Conservation (phyloP, 495 filamentous ascomycete species). For the Penicillium crystallinum region DNA sequence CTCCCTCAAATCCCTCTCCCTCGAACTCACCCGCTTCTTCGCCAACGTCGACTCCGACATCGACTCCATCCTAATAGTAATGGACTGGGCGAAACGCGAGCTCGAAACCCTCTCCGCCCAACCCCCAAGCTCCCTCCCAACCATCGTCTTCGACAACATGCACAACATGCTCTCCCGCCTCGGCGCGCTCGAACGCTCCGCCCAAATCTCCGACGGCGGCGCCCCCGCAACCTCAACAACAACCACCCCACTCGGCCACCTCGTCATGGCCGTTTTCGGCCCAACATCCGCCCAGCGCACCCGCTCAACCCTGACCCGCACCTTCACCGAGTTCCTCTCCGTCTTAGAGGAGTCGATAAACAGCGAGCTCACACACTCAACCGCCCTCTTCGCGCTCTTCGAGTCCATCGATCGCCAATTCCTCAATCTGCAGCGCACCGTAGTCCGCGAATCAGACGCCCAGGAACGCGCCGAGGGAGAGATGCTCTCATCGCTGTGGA, state of each 20-base stretch:
- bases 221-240: slow-evolving; percentile 27
- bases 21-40: slow-evolving; percentile 83
- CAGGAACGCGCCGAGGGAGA: slow-evolving; percentile 76
- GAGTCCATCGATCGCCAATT: slow-evolving; percentile 85
- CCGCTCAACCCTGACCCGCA: slow-evolving; percentile 71
- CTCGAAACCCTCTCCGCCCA: slow-evolving; percentile 51
- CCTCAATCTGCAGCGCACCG: slow-evolving; percentile 78
- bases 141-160: slow-evolving; percentile 69
- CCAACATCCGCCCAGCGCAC: slow-evolving; percentile 72
- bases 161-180: slow-evolving; percentile 65
- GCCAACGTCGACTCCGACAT: slow-evolving; percentile 88
- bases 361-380: slow-evolving; percentile 70
- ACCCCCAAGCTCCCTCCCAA: slow-evolving; percentile 53
- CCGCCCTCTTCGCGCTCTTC: slow-evolving; percentile 74
- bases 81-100: slow-evolving; percentile 91
- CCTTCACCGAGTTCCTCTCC: slow-evolving; percentile 81
- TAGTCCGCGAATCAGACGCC: slow-evolving; percentile 71
- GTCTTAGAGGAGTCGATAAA: slow-evolving; percentile 85
- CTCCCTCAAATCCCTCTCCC: slow-evolving; percentile 70
- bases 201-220: slow-evolving; percentile 38
- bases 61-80: slow-evolving; percentile 83
- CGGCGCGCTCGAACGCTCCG: slow-evolving; percentile 58
- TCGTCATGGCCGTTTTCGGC: slow-evolving; percentile 71
- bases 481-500: slow-evolving; percentile 80
- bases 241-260: slow-evolving; percentile 60